These are phyloP conservation scores for Backusella luteola DNA, from an alignment of 192 early-diverging fungal genomes.

Conservation along the genomic window DNA sequence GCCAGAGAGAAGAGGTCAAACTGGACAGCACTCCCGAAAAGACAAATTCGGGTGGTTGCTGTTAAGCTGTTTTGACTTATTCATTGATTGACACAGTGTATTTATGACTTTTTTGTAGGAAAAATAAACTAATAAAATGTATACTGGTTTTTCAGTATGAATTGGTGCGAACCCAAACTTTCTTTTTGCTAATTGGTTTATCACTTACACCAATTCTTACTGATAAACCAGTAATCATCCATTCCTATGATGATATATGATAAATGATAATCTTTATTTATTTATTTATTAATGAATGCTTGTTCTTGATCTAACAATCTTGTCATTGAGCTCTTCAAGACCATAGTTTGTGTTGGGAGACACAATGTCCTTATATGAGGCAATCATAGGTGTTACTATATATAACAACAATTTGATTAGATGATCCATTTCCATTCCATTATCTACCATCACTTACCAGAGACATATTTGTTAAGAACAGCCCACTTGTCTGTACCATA, in stretches of 20 bases:
- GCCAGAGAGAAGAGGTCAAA: conserved; percentile 31
- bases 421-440: too few species aligned
- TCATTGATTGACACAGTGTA: background rate
- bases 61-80: background rate
- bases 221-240: too few species aligned
- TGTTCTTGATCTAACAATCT: background rate
- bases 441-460: conserved; percentile 10
- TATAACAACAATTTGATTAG: too few species aligned
- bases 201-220: too few species aligned
- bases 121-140: too few species aligned
- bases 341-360: background rate
- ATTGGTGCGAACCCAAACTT: too few species aligned
- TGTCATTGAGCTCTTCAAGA: background rate
- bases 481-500: conserved; percentile 28
- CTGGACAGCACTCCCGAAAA: conserved; percentile 19
- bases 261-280: too few species aligned
- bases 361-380: background rate
- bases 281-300: background rate
- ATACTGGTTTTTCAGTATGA: too few species aligned
- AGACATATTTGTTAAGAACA: conserved; percentile 23
- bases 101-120: background rate
- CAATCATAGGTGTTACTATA: background rate
- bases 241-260: too few species aligned
- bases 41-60: background rate
- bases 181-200: too few species aligned